Evolutionary conservation across 495 filamentous ascomycete species (phyloP), one percentile per base, ranked within the genome.

Genomic region (Letharia columbiana): DNA sequence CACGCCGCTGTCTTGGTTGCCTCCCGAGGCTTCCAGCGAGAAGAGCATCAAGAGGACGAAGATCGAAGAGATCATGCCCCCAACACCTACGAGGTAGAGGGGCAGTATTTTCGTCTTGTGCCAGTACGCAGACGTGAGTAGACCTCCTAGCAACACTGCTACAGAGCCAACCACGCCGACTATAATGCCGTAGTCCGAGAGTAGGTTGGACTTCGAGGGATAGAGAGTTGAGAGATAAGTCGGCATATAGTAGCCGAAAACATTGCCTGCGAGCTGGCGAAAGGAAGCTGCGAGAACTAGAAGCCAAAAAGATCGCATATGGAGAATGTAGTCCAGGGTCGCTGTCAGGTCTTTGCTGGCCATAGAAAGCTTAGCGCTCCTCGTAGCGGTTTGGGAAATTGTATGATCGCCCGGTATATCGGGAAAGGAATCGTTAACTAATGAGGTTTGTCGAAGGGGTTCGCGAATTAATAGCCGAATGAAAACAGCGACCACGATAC

Each of bases 231-330:
- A 68, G 5, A 75, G 69, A 61, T 75, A 75, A 6, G 65, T 67
- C 2, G 73, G 73, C 73, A 75, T 75, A 61, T 75, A 75, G 61
- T 74, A 75, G 20, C 73, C 73, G 67, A 76, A 75, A 0, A 76
- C 69, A 54, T 73, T 73, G 4, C 70, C 73, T 9, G 67, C 47
- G 11, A 75, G 58, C 47, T 74, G 73, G 11, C 73, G 68, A 61
- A 71, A 64, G 17, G 54, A 65, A 11, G 71, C 68, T 17, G 68
- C 68, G 10, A 77, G 63, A 1, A 68, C 64, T 8, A 75, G 62
- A 1, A 76, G 64, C 73, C 73, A 77, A 60, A 77, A 74, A 10
- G 72, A 74, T 31, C 65, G 64, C 68, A 76, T 71, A 3, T 66
- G 68, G 20, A 74, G 31, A 7, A 76, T 41, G 49, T 76, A 71